Conservation (phyloP, 139 green algal species). For the Chlamydomonas sp. region DNA sequence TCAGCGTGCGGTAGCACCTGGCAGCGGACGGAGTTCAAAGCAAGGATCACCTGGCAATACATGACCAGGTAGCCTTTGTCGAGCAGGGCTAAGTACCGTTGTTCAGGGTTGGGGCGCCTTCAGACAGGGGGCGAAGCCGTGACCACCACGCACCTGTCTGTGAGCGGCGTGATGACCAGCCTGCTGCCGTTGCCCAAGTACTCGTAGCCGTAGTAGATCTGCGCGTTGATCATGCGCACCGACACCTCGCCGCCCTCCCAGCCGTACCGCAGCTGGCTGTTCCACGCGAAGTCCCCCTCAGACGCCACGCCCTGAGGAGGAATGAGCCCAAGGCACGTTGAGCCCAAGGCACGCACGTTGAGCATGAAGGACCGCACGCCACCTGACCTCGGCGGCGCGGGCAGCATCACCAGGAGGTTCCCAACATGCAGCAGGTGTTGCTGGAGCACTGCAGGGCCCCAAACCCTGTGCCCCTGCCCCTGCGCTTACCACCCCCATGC, state of each 20-base stretch:
- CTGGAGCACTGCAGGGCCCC: too few relatives aligned
- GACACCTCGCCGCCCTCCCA: conserved; percentile 77
- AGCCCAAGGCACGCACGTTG: too few relatives aligned
- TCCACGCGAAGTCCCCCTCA: conserved; percentile 81
- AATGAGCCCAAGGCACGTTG: too few relatives aligned
- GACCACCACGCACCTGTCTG: conserved; percentile 51
- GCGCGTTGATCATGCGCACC: conserved; percentile 82
- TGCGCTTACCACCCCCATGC: not conserved
- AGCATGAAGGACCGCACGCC: too few relatives aligned
- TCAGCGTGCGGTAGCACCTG: conserved; percentile 68
- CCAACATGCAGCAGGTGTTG: too few relatives aligned
- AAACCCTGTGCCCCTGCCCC: not conserved
- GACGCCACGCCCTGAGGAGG: not conserved
- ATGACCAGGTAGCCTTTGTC: too few relatives aligned
- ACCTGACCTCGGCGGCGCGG: too few relatives aligned
- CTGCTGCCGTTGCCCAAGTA: conserved; percentile 61
- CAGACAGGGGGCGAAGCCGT: not conserved
- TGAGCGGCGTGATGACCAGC: conserved; percentile 70
- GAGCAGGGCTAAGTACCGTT: not conserved
- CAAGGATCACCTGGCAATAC: not conserved
- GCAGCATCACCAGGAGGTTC: too few relatives aligned
- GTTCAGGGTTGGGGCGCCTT: not conserved
- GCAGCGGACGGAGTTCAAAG: not conserved
- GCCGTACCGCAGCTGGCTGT: conserved; percentile 82
- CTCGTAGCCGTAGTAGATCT: conserved; percentile 40